Percentiles rank a stretch among this genome's conserved stretches.
phyloP scores from a whole-genome alignment of 2,329 filamentous ascomycete genomes.

The Cercospora zeina region DNA sequence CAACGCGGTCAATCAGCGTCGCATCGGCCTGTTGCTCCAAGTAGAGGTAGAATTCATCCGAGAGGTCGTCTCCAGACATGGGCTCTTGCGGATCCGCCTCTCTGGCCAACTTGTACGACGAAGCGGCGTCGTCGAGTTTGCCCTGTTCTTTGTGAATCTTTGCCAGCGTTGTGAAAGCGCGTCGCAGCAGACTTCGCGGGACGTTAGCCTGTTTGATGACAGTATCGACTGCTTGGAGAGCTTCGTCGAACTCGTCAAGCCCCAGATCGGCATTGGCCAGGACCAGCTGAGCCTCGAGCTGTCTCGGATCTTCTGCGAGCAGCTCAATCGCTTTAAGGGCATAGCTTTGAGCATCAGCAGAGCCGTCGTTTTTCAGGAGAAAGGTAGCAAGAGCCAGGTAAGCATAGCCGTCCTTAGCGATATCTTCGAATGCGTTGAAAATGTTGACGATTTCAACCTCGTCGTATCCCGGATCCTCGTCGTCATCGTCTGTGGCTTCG shows the following conservation, averaged over 20 bases:
- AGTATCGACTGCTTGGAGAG: background rate
- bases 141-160: conserved; percentile 10
- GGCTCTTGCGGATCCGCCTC: conserved; percentile 14
- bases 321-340: conserved; percentile 6
- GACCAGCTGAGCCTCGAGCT: background rate
- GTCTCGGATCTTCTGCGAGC: background rate
- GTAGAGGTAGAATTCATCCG: conserved; percentile 12
- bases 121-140: conserved; percentile 2
- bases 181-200: background rate
- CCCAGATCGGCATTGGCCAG: background rate
- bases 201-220: background rate
- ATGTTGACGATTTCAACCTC: conserved; percentile 1
- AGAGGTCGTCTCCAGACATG: conserved; percentile 10
- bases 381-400: conserved; percentile 8
- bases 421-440: conserved; percentile 11
- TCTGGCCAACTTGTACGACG: conserved; percentile 4
- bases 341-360: conserved; percentile 4
- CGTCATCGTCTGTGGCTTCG: conserved; percentile 1
- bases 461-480: background rate
- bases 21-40: conserved; percentile 5
- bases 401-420: conserved; percentile 9
- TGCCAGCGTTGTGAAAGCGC: conserved; percentile 6
- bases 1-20: conserved; percentile 3
- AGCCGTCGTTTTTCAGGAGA: background rate
- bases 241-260: conserved; percentile 4